Evolutionary conservation across 495 filamentous ascomycete species (phyloP), one percentile per base, ranked within the genome.

Genomic region (Penicillium pancosmium): DNA sequence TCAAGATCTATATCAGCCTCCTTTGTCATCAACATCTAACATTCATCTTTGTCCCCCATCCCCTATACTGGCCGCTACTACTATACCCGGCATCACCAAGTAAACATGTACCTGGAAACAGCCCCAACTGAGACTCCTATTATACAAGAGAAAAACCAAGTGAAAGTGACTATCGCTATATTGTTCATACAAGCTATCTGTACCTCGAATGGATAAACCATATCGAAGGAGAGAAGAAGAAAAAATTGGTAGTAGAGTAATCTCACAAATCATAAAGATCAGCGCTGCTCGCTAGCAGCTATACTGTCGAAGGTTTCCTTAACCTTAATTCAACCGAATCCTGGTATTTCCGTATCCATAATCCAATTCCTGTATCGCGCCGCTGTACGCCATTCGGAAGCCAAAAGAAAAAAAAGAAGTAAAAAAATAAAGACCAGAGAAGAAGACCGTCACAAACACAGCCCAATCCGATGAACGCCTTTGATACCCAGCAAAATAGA

Each of bases 341-440:
- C 61, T 66, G 69, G 68, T 73, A 71, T 75, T 69, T 70, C 67
- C 68, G 54, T 67, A 68, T 65, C 72, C 64, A 62, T 62, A 48
- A 48, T 50, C 64, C 66, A 54, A 56, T 56, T 54, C 57, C 60
- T 43, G 56, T 46, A 23, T 46, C 72, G 64, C 72, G 66, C 73
- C 72, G 8, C 52, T 60, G 51, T 70, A 75, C 74, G 69, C 72
- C 74, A 54, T 64, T 56, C 54, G 54, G 61, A 62, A 63, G 40
- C 23, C 23, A 43, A 43, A 44, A 44, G 8, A 65, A 61, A 59
- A 51, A 60, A 67, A 43, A 61, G 35, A 38, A 15, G 19, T 21
- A 38, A 9, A 38, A n/a, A 38, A n/a, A n/a, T n/a, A n/a, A n/a
- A 38, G 8, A 31, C 27, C 27, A n/a, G 15, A 38, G 36, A 13